Evolutionary conservation across 805 yeast genomes (phyloP).

Genomic region (Saccharomycopsis sp.): DNA sequence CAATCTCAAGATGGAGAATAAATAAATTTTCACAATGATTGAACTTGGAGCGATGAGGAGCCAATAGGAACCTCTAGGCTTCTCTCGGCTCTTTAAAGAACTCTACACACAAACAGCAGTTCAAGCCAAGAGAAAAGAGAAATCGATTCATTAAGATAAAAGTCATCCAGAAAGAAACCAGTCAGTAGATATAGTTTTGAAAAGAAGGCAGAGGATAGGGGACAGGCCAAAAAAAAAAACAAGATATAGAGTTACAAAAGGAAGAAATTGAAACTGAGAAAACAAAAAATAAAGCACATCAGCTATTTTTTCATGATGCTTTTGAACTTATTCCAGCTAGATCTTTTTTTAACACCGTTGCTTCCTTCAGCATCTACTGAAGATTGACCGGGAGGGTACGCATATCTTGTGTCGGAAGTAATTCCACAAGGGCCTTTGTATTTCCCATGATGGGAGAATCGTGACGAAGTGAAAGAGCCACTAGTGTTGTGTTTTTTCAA

Average conservation of each 20-base stretch:
- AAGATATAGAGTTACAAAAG: not conserved
- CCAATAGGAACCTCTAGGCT: no score
- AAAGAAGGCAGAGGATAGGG: not conserved
- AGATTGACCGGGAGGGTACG: not conserved
- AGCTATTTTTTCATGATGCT: not conserved
- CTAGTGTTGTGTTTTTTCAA: not conserved
- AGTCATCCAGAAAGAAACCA: not conserved
- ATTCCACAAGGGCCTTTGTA: not conserved
- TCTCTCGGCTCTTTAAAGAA: no score
- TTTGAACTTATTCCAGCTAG: not conserved
- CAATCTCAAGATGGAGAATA: no score
- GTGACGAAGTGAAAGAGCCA: not conserved
- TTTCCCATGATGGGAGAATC: not conserved
- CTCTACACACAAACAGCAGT: not conserved
- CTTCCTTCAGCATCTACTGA: not conserved
- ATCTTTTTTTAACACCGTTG: not conserved
- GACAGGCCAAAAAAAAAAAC: not conserved
- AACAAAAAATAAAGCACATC: not conserved
- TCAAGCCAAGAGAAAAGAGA: not conserved
- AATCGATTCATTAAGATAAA: not conserved
- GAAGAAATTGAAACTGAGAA: not conserved
- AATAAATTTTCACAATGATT: no score
- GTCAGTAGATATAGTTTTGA: not conserved
- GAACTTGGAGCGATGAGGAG: no score
- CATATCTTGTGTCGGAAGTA: not conserved